Conservation (phyloP, 2,329 filamentous ascomycete genomes). For the Aspergillus sp. region DNA sequence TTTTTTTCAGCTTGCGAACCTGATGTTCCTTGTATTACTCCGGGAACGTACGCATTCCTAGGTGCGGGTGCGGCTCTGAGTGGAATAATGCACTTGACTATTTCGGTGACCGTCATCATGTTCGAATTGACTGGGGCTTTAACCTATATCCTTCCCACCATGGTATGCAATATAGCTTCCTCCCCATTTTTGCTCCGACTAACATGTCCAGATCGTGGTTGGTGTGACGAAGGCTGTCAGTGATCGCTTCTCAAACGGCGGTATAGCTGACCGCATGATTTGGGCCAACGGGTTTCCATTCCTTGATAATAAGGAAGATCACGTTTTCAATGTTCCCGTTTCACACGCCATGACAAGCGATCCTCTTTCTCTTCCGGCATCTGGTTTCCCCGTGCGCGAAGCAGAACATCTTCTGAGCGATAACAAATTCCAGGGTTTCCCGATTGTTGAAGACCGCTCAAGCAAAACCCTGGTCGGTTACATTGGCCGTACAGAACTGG, state of each 20-base stretch:
- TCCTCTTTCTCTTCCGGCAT: constrained; percentile 70
- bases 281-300: constrained; percentile 98
- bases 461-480: constrained; percentile 80
- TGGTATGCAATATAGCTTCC: constrained; percentile 53
- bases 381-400: constrained; percentile 71
- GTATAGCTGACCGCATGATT: constrained; percentile 97
- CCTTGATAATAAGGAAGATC: constrained; percentile 95
- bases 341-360: constrained; percentile 83
- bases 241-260: constrained; percentile 89
- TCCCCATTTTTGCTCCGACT: background rate
- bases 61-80: constrained; percentile 88
- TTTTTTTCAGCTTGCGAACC: constrained; percentile 90
- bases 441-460: constrained; percentile 73
- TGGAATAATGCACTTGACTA: constrained; percentile 97
- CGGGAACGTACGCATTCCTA: constrained; percentile 93
- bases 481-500: constrained; percentile 86
- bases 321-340: constrained; percentile 92
- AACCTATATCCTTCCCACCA: constrained; percentile 94
- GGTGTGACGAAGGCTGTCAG: constrained; percentile 93
- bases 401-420: constrained; percentile 74
- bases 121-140: constrained; percentile 97
- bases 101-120: constrained; percentile 98
- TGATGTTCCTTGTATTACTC: constrained; percentile 93
- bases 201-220: constrained; percentile 69
- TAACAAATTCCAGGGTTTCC: constrained; percentile 88